Base-by-base conservation (phyloP, 441 rosid species). In the Heliophila coronopifolia region DNA sequence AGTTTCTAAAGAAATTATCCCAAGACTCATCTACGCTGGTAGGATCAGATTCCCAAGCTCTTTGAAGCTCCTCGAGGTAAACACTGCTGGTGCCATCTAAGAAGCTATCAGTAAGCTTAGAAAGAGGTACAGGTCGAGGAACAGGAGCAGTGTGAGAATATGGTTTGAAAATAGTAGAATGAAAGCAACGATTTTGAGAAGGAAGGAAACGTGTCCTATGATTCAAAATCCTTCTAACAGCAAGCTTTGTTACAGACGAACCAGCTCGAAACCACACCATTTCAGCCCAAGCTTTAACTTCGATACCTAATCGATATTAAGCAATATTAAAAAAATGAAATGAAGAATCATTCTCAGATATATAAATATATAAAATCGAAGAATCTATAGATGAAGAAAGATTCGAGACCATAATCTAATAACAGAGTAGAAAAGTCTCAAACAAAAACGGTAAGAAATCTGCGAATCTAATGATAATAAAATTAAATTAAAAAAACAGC, bases 11-110 rank as follows among this genome's bases (percentile, higher is more conserved):
- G 80, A 91, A 91, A 74, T 87, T 87, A 59, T 91, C 92, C 97
- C 97, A 92, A 1, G 97, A 88, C 61, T 89, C 99, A 71, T 93
- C 99, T n/a, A 89, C 96, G 45, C 93, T 88, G 33, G 45, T 71
- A 0, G 92, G 91, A 31, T 93, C 94, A 53, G 90, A 68, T 69
- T 88, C 97, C 99, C 99, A 86, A 7, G 97, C 83, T 28, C 96
- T 72, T 19, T 93, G 96, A 9, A 93, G 81, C 87, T 89, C 95
- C 78, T 92, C 99, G 42, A 88, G 76, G 63, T 92, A 92, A 0
- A 88, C 95, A 55, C 97, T 88, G 50, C 95, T 88, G 9, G 98
- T 81, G 39, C 91, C 96, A 75, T 87, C 98, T 46, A 91, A 54
- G 76, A 91, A 91, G 49, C 81, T 85, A 58, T 91, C 98, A 8